Evolutionary conservation across 129 eudicot species (phyloP).

Genomic region (Escallonia rubra): DNA sequence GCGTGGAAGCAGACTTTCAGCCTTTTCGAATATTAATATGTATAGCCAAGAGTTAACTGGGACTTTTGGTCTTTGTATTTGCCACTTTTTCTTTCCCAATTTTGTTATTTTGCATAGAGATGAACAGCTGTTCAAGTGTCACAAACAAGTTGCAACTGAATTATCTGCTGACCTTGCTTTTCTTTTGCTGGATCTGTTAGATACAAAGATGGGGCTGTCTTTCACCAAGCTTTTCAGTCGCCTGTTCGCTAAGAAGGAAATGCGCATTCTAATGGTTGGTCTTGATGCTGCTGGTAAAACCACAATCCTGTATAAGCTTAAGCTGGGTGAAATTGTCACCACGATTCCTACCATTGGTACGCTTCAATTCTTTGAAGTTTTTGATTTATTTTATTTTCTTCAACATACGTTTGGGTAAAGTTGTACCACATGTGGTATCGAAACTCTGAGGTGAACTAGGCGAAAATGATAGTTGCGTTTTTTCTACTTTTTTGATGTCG

Average conservation of each 20-base stretch:
- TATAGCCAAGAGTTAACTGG: not conserved
- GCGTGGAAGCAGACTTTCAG: not conserved
- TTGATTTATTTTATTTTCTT: too few species aligned
- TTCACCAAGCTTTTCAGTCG: constrained; percentile 46
- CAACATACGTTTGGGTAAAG: too few species aligned
- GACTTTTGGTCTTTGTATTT: not conserved
- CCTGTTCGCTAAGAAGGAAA: constrained; percentile 39
- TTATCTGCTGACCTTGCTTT: not conserved
- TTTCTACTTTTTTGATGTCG: too few species aligned
- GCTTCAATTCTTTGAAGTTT: not conserved
- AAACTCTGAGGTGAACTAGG: too few species aligned
- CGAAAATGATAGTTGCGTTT: too few species aligned
- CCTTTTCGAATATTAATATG: not conserved
- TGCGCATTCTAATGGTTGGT: constrained; percentile 53
- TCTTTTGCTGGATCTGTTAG: constrained; percentile 3
- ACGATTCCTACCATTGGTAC: constrained; percentile 50
- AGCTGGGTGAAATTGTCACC: constrained; percentile 47
- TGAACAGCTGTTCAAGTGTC: not conserved
- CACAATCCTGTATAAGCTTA: constrained; percentile 46
- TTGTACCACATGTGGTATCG: too few species aligned
- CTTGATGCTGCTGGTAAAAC: constrained; percentile 61
- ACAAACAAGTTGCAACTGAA: not conserved
- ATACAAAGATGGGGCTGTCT: constrained; percentile 44
- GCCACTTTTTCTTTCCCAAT: not conserved
- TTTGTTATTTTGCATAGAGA: not conserved